phyloP scores from a whole-genome alignment of 139 green algal species.

The Raphidocelis subcapitata region DNA sequence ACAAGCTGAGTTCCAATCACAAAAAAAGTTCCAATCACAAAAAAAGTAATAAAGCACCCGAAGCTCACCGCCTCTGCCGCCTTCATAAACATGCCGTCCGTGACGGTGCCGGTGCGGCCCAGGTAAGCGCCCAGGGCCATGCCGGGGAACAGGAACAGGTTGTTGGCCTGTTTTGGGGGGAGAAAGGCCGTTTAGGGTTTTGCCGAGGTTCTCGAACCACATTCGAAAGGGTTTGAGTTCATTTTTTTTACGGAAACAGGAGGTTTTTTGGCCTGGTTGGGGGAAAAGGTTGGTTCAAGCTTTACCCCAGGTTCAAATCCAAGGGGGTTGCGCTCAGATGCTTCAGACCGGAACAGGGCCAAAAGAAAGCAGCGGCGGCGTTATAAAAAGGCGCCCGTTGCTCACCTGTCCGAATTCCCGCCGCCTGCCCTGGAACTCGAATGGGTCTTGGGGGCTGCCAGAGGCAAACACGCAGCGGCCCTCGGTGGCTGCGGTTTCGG shows the following conservation, averaged over 20 bases:
- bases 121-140: slow-evolving; percentile 73
- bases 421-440: slow-evolving; percentile 25
- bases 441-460: slow-evolving; percentile 70
- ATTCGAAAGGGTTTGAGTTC: too few species aligned
- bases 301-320: too few species aligned
- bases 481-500: slow-evolving; percentile 26
- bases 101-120: slow-evolving; percentile 53
- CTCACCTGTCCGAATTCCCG: slow-evolving; percentile 53
- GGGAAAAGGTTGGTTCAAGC: too few species aligned
- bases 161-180: slow-evolving; percentile 85
- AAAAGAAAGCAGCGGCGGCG: too few species aligned
- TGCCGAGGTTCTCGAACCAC: too few species aligned
- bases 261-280: too few species aligned
- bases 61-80: slow-evolving; percentile 43
- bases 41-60: background rate
- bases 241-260: too few species aligned
- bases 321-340: too few species aligned
- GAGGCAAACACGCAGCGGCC: slow-evolving; percentile 76
- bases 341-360: too few species aligned
- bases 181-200: too few species aligned
- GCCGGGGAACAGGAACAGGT: slow-evolving; percentile 81
- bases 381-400: slow-evolving; percentile 88
- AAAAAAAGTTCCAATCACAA: background rate
- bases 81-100: slow-evolving; percentile 72
- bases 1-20: background rate